These are phyloP conservation scores for Penicillium nordicum DNA, from an alignment of 2,329 filamentous ascomycete species.

Conservation along the genomic window DNA sequence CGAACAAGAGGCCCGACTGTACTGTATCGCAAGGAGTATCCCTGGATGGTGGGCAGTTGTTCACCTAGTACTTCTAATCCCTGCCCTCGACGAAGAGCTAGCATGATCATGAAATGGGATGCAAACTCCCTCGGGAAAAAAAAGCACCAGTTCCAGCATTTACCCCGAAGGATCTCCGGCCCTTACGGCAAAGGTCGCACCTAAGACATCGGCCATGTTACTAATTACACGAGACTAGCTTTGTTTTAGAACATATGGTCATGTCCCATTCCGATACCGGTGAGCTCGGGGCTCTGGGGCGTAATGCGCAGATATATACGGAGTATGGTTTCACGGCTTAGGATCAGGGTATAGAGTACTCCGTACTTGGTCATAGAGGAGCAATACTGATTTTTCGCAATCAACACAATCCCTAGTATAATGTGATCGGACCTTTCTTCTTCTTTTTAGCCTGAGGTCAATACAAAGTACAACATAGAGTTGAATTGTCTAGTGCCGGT, in stretches of 20 bases:
- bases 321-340: background rate
- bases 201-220: background rate
- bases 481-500: background rate
- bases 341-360: background rate
- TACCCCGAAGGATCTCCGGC: background rate
- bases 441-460: background rate
- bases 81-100: background rate
- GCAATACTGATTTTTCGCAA: background rate
- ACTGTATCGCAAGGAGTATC: background rate
- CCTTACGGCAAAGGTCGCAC: background rate
- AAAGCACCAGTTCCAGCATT: background rate
- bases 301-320: background rate
- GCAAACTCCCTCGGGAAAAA: background rate
- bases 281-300: background rate
- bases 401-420: background rate
- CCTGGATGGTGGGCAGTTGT: background rate
- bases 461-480: background rate
- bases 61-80: background rate
- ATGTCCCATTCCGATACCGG: background rate
- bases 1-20: background rate
- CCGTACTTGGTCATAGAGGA: background rate
- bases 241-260: background rate
- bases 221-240: background rate
- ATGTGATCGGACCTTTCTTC: background rate
- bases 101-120: background rate